These are phyloP conservation scores for Trichoderma sp. DNA, from an alignment of 2,329 filamentous ascomycete species.

Conservation along the genomic window DNA sequence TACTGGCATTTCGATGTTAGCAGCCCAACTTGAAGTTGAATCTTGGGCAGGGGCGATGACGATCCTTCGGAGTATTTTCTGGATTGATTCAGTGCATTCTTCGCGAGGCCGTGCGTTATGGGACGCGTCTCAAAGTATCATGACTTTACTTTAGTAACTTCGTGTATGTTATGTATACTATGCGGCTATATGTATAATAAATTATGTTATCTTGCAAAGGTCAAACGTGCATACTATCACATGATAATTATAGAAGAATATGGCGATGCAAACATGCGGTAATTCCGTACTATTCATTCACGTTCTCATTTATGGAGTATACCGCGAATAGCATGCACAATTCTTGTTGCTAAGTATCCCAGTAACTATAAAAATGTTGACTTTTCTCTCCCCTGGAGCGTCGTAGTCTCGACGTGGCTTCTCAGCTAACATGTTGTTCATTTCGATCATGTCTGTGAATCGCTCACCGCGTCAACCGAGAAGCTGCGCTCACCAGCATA, in stretches of 20 bases:
- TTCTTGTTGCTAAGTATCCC: not conserved
- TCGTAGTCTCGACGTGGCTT: not conserved
- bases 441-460: not conserved
- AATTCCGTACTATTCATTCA: not conserved
- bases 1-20: not conserved
- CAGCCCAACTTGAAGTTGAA: not conserved
- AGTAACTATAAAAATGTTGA: not conserved
- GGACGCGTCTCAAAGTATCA: not conserved
- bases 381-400: not conserved
- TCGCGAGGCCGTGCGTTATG: not conserved
- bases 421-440: not conserved
- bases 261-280: not conserved
- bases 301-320: not conserved
- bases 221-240: not conserved
- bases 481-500: slow-evolving; percentile 24
- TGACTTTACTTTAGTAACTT: not conserved
- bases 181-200: not conserved
- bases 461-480: not conserved
- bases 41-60: not conserved
- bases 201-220: not conserved
- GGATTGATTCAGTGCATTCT: not conserved
- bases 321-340: not conserved
- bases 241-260: not conserved
- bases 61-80: not conserved
- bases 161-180: not conserved